These are phyloP conservation scores for Phytophthora podocarpi DNA, from an alignment of 352 stramenopile genomes.

Conservation along the genomic window DNA sequence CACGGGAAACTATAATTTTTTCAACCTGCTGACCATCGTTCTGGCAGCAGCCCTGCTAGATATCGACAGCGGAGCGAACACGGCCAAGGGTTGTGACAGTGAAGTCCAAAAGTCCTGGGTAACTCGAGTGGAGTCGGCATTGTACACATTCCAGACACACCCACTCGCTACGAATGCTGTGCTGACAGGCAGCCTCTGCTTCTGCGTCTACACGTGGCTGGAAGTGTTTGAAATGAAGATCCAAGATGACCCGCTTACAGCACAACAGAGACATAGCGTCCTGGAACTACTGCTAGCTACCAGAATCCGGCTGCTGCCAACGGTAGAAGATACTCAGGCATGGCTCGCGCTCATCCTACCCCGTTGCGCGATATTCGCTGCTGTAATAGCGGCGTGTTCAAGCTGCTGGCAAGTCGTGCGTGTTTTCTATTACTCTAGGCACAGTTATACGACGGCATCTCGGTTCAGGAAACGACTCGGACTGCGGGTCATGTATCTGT, in stretches of 20 bases:
- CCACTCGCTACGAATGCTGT: not conserved
- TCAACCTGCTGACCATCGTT: constrained; percentile 91
- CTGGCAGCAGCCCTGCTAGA: constrained; percentile 47
- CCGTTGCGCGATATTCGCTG: constrained; percentile 23
- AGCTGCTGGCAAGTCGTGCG: constrained; percentile 41
- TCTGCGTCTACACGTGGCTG: constrained; percentile 37
- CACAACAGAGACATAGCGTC: constrained; percentile 8
- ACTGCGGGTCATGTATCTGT: constrained; percentile 33
- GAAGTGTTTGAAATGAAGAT: constrained; percentile 31
- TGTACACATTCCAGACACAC: constrained; percentile 34
- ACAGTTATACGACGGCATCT: not conserved
- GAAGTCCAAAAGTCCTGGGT: constrained; percentile 3
- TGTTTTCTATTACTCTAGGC: not conserved
- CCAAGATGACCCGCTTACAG: not conserved
- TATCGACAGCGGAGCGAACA: constrained; percentile 1
- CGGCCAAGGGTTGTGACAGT: not conserved
- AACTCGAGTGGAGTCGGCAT: constrained; percentile 24
- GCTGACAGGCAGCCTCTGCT: constrained; percentile 14
- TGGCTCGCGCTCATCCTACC: constrained; percentile 50
- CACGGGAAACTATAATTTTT: constrained; percentile 95
- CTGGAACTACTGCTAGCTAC: constrained; percentile 20
- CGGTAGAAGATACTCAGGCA: constrained; percentile 45
- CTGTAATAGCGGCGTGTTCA: constrained; percentile 10
- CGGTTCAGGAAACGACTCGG: constrained; percentile 7
- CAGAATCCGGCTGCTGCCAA: constrained; percentile 38